Percentiles rank a stretch among this genome's conserved stretches.
These are phyloP conservation scores for Cicer chorassanicum DNA, from an alignment of 306 rosid species.

Conservation along the genomic window DNA sequence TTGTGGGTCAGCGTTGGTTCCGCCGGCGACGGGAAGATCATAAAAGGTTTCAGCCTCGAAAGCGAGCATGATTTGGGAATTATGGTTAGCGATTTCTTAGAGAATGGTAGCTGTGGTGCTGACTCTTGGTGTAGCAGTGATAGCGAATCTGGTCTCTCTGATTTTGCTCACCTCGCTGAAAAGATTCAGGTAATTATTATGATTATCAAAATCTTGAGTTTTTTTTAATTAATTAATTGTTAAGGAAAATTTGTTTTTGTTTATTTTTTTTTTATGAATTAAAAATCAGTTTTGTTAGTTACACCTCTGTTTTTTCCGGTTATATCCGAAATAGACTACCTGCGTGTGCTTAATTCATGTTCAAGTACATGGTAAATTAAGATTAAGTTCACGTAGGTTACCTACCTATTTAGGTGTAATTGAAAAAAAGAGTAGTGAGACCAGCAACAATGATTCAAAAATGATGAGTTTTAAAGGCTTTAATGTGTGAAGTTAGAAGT, in stretches of 20 bases:
- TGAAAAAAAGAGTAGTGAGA: too few species aligned
- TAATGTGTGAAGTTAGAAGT: background rate
- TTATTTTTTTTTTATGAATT: too few species aligned
- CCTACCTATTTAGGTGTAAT: too few species aligned
- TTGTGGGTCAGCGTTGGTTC: slow-evolving; percentile 60
- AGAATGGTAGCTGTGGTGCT: slow-evolving; percentile 84
- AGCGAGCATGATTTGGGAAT: slow-evolving; percentile 88
- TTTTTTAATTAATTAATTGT: background rate
- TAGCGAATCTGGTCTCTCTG: slow-evolving; percentile 78
- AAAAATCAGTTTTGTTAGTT: too few species aligned
- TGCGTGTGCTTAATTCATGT: too few species aligned
- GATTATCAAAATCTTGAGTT: background rate
- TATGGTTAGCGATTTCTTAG: slow-evolving; percentile 90
- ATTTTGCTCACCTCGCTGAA: slow-evolving; percentile 80
- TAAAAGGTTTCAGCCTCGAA: slow-evolving; percentile 66
- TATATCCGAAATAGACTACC: too few species aligned
- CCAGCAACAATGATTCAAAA: background rate
- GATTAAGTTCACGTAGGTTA: too few species aligned
- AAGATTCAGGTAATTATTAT: slow-evolving; percentile 64
- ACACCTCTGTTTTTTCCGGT: too few species aligned
- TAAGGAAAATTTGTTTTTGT: background rate
- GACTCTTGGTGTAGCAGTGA: slow-evolving; percentile 95
- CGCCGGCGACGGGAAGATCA: slow-evolving; percentile 54
- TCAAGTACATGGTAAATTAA: too few species aligned
- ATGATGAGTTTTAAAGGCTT: background rate